Evolutionary conservation across 2,329 filamentous ascomycete genomes (phyloP).

Genomic region (Blastomyces gilchristii): DNA sequence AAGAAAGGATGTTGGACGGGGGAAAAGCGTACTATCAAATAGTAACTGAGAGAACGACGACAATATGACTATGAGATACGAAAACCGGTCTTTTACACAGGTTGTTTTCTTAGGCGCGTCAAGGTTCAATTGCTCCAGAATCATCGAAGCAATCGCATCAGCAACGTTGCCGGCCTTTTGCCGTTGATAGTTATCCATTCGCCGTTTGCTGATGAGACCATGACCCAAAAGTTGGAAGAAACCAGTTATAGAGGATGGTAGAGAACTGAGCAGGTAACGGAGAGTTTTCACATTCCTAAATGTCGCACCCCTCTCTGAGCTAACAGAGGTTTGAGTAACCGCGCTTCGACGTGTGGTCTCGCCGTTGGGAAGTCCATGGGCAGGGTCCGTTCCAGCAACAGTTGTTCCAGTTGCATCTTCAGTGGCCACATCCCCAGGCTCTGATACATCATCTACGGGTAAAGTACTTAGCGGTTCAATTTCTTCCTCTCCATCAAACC

Average conservation of each 20-base stretch:
- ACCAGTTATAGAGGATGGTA: constrained; percentile 69
- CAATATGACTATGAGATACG: constrained; percentile 73
- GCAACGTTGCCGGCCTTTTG: constrained; percentile 53
- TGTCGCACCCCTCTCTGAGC: constrained; percentile 26
- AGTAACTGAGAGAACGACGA: constrained; percentile 68
- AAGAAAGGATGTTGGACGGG: constrained; percentile 5
- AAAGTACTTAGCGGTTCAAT: constrained; percentile 26
- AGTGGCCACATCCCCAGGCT: constrained; percentile 10
- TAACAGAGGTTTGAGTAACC: constrained; percentile 14
- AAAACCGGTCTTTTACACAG: constrained; percentile 48
- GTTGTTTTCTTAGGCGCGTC: constrained; percentile 39
- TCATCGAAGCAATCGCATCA: constrained; percentile 59
- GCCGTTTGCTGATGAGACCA: constrained; percentile 63
- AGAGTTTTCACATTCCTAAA: constrained; percentile 72
- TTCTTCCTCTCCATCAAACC: constrained; percentile 32
- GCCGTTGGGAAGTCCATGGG: not conserved
- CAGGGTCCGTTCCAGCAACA: constrained; percentile 11
- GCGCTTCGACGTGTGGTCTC: constrained; percentile 18
- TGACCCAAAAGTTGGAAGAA: constrained; percentile 82
- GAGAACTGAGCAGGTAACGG: constrained; percentile 63
- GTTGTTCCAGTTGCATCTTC: constrained; percentile 14
- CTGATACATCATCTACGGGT: constrained; percentile 17
- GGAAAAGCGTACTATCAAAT: constrained; percentile 50
- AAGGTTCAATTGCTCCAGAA: constrained; percentile 56
- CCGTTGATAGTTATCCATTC: constrained; percentile 53